Evolutionary conservation across 2,329 filamentous ascomycete species (phyloP), one percentile per base, ranked within the genome.

Genomic region (Zymoseptoria crescenta): DNA sequence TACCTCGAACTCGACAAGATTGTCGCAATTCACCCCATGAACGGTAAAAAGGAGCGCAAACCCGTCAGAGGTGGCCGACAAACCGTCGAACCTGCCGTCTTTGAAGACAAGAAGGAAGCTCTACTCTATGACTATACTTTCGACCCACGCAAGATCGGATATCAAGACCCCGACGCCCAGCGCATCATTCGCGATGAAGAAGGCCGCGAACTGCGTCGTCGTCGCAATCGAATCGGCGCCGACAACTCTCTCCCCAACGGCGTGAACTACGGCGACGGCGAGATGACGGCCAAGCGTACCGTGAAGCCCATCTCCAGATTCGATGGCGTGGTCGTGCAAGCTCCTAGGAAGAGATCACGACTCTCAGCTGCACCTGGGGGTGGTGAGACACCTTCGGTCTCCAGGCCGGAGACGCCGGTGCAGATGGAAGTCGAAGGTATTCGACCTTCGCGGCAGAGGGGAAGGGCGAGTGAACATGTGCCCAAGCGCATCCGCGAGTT

Each of bases 101-200:
- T 77, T 61, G 82, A 84, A 66, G 83, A 83, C 64, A 80, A 80
- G 70, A 84, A 84, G 64, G 83, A 86, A 72, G 79, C 83, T 1
- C 79, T 80, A 59, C 72, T 86, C 0, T 86, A 86, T 67, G 81
- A 81, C 57, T 86, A 85, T 68, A 77, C 76, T 35, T 82, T 82
- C 67, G 81, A 83, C 61, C 70, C 79, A 0, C 80, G 80, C 64
- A 79, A 77, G 59, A 65, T 74, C 51, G 78, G 79, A n/a, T 74
- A 72, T 56, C 83, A 85, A 63, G 80, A 85, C 65, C 81, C 83
- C 0, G 83, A 83, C 59, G 69, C 75, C 1, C 83, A 86, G 62
- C 72, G 74, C 35, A 74, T 77, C 53, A 73, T 77, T 2, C 73
- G 75, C 56, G 77, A 79, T 49, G 74, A 71, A 29, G 74, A 75